Conservation (phyloP, 1,284 basidiomycete species). For the Malassezia nana region DNA sequence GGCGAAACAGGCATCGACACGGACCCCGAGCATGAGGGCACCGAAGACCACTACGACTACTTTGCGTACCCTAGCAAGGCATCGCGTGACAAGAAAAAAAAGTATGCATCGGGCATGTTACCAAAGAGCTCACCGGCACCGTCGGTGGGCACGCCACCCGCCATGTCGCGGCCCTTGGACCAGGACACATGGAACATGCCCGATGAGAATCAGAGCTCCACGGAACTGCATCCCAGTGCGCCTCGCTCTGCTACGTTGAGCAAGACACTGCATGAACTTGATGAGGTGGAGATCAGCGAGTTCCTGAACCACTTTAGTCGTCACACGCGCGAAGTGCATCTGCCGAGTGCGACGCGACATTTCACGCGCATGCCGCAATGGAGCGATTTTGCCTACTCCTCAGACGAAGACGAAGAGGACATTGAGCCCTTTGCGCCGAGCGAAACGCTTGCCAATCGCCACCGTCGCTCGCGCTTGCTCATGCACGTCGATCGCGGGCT, state of each 20-base stretch:
- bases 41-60: conserved; percentile 2
- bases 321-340: conserved; percentile 42
- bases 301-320: conserved; percentile 40
- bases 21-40: neutral
- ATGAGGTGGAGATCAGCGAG: conserved; percentile 42
- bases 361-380: conserved; percentile 42
- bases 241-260: conserved; percentile 16
- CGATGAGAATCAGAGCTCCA: conserved; percentile 9
- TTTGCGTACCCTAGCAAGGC: conserved; percentile 4
- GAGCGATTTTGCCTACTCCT: conserved; percentile 41
- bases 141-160: neutral
- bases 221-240: conserved; percentile 11
- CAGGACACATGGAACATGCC: neutral
- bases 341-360: conserved; percentile 22
- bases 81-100: neutral
- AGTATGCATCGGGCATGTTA: neutral
- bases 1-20: neutral
- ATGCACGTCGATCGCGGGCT: conserved; percentile 40
- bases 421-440: neutral
- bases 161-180: neutral
- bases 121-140: neutral
- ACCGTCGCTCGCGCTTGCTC: conserved; percentile 26
- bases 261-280: conserved; percentile 40
- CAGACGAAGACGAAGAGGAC: conserved; percentile 19
- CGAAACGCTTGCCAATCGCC: neutral